phyloP scores from a whole-genome alignment of 495 filamentous ascomycete genomes.

The Glarea lozoyensis region DNA sequence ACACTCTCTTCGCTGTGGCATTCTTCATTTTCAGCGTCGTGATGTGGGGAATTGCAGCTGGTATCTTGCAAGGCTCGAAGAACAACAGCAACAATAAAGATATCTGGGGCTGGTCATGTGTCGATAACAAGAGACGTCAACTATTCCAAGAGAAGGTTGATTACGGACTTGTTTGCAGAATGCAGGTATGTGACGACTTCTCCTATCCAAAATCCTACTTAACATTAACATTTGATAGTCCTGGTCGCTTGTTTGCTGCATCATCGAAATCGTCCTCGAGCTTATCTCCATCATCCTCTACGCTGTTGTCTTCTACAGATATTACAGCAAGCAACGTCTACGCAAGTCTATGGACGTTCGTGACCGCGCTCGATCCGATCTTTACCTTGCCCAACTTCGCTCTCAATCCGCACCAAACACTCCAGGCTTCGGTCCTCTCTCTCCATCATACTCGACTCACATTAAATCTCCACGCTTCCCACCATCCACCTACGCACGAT shows the following conservation, averaged over 20 bases:
- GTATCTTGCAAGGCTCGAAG: slow-evolving; percentile 69
- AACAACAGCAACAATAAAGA: slow-evolving; percentile 67
- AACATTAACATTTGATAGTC: slow-evolving; percentile 46
- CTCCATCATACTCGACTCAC: slow-evolving; percentile 42
- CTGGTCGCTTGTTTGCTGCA: slow-evolving; percentile 91
- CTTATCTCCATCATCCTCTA: slow-evolving; percentile 87
- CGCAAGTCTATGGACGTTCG: slow-evolving; percentile 94
- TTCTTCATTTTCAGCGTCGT: slow-evolving; percentile 92
- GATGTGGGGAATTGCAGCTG: slow-evolving; percentile 87
- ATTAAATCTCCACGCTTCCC: slow-evolving; percentile 46
- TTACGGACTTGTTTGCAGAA: slow-evolving; percentile 88
- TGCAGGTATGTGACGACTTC: slow-evolving; percentile 57
- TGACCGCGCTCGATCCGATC: slow-evolving; percentile 84
- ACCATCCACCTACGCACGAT: slow-evolving; percentile 31
- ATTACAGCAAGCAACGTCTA: slow-evolving; percentile 89
- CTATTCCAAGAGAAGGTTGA: slow-evolving; percentile 70
- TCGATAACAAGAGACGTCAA: slow-evolving; percentile 69
- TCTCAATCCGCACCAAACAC: slow-evolving; percentile 92
- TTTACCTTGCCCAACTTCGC: slow-evolving; percentile 92
- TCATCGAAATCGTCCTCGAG: slow-evolving; percentile 95
- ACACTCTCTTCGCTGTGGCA: slow-evolving; percentile 79
- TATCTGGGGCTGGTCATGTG: slow-evolving; percentile 95
- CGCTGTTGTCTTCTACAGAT: slow-evolving; percentile 88
- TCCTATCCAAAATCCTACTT: neutral
- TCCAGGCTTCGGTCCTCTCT: slow-evolving; percentile 68